Percentiles rank a stretch among this genome's conserved stretches.
Conservation (phyloP, 768 basidiomycete species). For the Mycena galericulata region DNA sequence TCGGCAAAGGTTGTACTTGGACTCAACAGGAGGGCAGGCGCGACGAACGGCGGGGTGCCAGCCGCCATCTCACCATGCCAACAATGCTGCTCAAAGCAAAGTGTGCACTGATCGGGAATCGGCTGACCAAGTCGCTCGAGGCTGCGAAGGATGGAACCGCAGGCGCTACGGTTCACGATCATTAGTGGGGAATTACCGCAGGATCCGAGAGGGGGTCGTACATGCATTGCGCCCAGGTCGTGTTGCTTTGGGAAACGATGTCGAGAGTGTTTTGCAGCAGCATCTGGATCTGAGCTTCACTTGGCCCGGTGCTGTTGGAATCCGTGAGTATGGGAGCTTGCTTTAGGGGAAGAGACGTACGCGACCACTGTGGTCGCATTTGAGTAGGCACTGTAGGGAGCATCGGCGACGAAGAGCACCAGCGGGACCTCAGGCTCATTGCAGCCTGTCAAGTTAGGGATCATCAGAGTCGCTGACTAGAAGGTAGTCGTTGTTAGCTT, state of each 20-base stretch:
- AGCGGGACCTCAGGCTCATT: slow-evolving; percentile 22
- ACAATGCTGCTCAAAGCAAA: slow-evolving; percentile 17
- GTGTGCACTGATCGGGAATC: slow-evolving; percentile 19
- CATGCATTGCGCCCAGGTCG: too few relatives aligned
- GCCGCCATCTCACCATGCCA: slow-evolving; percentile 18
- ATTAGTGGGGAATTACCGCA: slow-evolving; percentile 6
- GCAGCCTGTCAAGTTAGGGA: slow-evolving; percentile 14
- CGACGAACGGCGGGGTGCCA: slow-evolving; percentile 21
- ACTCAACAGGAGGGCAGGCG: slow-evolving; percentile 16
- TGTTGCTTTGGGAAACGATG: too few relatives aligned
- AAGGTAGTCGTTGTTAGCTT: slow-evolving; percentile 4
- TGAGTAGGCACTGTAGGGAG: slow-evolving; percentile 21
- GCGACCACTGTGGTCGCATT: slow-evolving; percentile 5
- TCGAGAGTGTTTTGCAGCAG: too few relatives aligned
- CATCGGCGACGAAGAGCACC: too few relatives aligned
- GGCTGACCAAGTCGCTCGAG: slow-evolving; percentile 19
- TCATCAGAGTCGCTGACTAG: slow-evolving; percentile 7
- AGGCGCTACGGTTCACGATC: slow-evolving; percentile 10
- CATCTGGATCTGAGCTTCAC: too few relatives aligned
- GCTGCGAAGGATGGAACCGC: too few relatives aligned
- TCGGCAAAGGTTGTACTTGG: slow-evolving; percentile 16
- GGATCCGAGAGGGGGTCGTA: slow-evolving; percentile 1
- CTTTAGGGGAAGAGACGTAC: slow-evolving; percentile 15
- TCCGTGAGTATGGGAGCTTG: neutral
- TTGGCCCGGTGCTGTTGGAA: slow-evolving; percentile 15